Conservation (phyloP, 345 rosid species). For the Melastoma malabathricum region DNA sequence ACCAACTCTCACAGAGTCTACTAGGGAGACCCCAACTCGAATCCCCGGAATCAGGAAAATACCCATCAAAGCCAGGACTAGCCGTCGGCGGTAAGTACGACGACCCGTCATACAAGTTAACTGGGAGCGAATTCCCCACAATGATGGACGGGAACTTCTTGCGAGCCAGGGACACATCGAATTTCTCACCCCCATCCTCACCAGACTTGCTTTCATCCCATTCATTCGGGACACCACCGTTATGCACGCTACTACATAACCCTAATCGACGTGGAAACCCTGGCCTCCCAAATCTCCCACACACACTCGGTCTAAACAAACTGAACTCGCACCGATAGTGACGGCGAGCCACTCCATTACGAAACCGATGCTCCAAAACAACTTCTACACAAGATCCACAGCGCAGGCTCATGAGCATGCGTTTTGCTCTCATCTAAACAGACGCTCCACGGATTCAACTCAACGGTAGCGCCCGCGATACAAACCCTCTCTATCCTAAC, state of each 20-base stretch:
- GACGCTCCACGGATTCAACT: too few species aligned
- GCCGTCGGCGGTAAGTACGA: constrained; percentile 14
- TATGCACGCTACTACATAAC: constrained; percentile 19
- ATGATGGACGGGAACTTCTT: constrained; percentile 66
- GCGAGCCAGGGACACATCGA: constrained; percentile 45
- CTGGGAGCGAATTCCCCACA: constrained; percentile 45
- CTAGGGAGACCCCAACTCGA: constrained; percentile 37
- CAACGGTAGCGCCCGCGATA: not conserved
- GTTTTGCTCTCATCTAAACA: constrained; percentile 5
- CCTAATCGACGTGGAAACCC: constrained; percentile 19
- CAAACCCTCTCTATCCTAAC: too few species aligned
- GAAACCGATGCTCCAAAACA: constrained; percentile 1
- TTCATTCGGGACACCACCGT: constrained; percentile 36
- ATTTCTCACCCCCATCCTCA: constrained; percentile 17
- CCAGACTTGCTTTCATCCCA: constrained; percentile 25
- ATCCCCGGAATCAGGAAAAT: constrained; percentile 21
- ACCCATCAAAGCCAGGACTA: constrained; percentile 20
- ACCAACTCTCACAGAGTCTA: constrained; percentile 26
- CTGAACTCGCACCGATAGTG: not conserved
- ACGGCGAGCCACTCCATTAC: not conserved
- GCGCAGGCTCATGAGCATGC: constrained; percentile 9
- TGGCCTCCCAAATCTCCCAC: not conserved
- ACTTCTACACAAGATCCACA: not conserved
- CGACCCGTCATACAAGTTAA: constrained; percentile 44
- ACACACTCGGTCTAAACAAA: not conserved